Percentiles rank a stretch among this genome's conserved stretches.
Evolutionary conservation across 2,329 filamentous ascomycete genomes (phyloP).

Genomic region (Fonsecaea nubica): DNA sequence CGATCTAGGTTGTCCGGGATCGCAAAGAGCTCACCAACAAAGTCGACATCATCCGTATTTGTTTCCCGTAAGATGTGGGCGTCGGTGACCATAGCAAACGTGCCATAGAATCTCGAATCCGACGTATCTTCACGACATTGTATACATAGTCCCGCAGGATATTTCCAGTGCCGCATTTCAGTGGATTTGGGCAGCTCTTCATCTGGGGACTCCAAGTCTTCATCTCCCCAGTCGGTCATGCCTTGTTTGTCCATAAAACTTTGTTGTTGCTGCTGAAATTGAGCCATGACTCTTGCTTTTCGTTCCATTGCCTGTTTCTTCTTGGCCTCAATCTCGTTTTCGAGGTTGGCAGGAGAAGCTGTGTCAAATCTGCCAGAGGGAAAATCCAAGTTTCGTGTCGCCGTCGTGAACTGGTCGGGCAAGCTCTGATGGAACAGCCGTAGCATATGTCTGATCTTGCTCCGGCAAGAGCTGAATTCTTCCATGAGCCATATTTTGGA

Average conservation of each 20-base stretch:
- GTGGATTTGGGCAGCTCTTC: conserved; percentile 56
- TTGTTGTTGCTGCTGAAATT: conserved; percentile 97
- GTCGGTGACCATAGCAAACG: conserved; percentile 86
- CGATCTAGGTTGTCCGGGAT: conserved; percentile 83
- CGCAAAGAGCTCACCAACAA: conserved; percentile 79
- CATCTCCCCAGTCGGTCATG: conserved; percentile 86
- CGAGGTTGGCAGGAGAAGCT: conserved; percentile 74
- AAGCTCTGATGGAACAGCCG: conserved; percentile 84
- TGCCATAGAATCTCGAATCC: conserved; percentile 86
- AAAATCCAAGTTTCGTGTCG: conserved; percentile 65
- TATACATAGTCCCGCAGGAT: conserved; percentile 91
- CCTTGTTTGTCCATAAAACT: conserved; percentile 89
- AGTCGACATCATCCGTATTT: conserved; percentile 78
- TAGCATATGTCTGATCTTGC: conserved; percentile 83
- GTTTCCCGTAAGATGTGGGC: conserved; percentile 88
- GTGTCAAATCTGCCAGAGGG: conserved; percentile 80
- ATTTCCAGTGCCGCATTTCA: conserved; percentile 82
- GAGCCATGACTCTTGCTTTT: conserved; percentile 93
- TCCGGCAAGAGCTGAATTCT: conserved; percentile 79
- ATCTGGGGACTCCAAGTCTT: conserved; percentile 72
- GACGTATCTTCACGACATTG: conserved; percentile 95
- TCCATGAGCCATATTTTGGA: conserved; percentile 66
- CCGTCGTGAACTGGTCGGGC: conserved; percentile 73
- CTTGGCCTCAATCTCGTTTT: conserved; percentile 72
- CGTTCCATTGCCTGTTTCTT: conserved; percentile 89